Evolutionary conservation across 2,329 filamentous ascomycete species (phyloP), one percentile per base, ranked within the genome.

Genomic region (Erysiphe pulchra): DNA sequence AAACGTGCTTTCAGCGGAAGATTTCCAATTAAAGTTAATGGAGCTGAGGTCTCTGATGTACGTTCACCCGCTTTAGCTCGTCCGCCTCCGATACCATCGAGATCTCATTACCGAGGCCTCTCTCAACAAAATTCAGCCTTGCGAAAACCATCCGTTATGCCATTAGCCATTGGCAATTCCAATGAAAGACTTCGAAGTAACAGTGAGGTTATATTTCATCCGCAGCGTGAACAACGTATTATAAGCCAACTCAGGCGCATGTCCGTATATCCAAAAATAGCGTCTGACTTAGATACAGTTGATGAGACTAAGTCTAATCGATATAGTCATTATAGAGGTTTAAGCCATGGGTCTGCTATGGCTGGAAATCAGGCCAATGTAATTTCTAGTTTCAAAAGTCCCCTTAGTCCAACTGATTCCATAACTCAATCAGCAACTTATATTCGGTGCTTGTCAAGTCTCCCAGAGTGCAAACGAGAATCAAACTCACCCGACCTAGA

Each of bases 91-190:
- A 81, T 92, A 48, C 84, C 84, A 0, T 72, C 73, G 4, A 72
- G 80, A 49, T 90, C 84, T 2, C 85, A 93, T 58, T 83, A 82
- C 52, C 75, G 86, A 30, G 76, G 76, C 1, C 63, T 78, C 3
- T 83, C 78, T 2, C 75, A 80, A 52, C 75, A 81, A 50, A 80
- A 69, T 48, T 56, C 61, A 7, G 63, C 71, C 6, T 64, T 75
- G 41, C 73, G 81, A 47, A 69, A 78, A 47, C 81, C 84, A 1
- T 74, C 76, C 1, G 70, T 84, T n/a, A 75, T 81, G 60, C 82
- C 72, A n/a, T 59, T 72, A 31, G 59, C 77, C 2, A 76, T 81
- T 46, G 75, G 74, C 16, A 87, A 70, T 50, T 66, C 71, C 28
- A 80, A 75, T 51, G 80, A 85, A 57, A 69, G 77, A 10, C 53